A percentile compares a stretch with the other conserved stretches of the same genome.
Conservation (phyloP, 139 green algal species). For the Dunaliella sp. region DNA sequence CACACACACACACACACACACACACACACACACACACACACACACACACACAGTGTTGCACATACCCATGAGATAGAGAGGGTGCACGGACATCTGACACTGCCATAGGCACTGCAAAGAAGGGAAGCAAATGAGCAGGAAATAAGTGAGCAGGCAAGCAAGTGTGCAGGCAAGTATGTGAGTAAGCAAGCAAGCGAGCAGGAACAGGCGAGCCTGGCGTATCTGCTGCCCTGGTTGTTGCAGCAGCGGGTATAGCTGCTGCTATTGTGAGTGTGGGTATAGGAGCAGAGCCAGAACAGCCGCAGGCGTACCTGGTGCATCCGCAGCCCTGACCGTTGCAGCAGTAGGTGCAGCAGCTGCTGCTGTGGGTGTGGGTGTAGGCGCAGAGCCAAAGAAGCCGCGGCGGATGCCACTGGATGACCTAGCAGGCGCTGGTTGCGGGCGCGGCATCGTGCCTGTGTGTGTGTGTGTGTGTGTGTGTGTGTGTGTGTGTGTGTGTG, state of each 20-base stretch:
- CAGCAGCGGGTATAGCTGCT: background rate
- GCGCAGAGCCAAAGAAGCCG: constrained; percentile 15
- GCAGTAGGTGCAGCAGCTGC: background rate
- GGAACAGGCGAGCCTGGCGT: background rate
- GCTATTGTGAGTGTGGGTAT: background rate
- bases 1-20: too few relatives aligned
- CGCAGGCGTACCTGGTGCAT: background rate
- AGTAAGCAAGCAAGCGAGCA: background rate
- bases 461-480: background rate
- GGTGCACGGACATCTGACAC: constrained; percentile 6
- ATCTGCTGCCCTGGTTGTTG: background rate
- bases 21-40: too few relatives aligned
- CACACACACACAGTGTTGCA: too few relatives aligned
- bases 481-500: too few relatives aligned
- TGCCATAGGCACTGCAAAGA: background rate
- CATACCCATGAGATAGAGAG: background rate
- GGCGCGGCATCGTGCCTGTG: background rate
- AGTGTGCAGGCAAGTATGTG: background rate
- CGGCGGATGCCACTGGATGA: background rate
- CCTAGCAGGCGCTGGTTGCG: too few relatives aligned
- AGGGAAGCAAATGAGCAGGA: background rate
- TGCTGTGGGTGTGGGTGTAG: background rate
- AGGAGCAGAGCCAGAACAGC: background rate
- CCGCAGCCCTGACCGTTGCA: background rate
- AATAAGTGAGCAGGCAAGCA: background rate